Percentiles rank a stretch among this genome's conserved stretches.
These are phyloP conservation scores for Fusarium tupiense DNA, from an alignment of 2,329 filamentous ascomycete genomes.

Conservation along the genomic window DNA sequence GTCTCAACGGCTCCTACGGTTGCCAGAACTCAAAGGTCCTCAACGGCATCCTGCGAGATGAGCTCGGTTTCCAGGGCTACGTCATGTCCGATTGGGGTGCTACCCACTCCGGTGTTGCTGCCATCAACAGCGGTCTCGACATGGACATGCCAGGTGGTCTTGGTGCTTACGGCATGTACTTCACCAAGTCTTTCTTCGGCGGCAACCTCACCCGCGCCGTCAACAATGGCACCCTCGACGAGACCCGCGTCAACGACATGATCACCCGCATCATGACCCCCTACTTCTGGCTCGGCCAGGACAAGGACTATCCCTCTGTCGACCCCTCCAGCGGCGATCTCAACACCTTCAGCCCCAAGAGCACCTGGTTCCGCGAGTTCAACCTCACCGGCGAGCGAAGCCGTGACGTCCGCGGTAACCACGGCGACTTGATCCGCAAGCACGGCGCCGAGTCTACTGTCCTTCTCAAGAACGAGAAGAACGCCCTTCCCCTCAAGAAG, in stretches of 20 bases:
- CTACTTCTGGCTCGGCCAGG: slow-evolving; percentile 61
- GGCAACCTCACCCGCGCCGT: slow-evolving; percentile 58
- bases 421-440: slow-evolving; percentile 65
- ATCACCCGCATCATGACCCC: slow-evolving; percentile 63
- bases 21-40: slow-evolving; percentile 83
- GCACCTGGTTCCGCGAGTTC: slow-evolving; percentile 54
- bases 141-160: slow-evolving; percentile 62
- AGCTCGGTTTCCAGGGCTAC: slow-evolving; percentile 84
- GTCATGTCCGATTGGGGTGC: slow-evolving; percentile 83
- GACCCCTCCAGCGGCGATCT: slow-evolving; percentile 59
- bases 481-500: slow-evolving; percentile 66
- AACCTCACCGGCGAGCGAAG: slow-evolving; percentile 63
- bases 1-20: slow-evolving; percentile 82
- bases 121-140: slow-evolving; percentile 77
- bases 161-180: slow-evolving; percentile 45
- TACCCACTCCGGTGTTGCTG: slow-evolving; percentile 74
- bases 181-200: slow-evolving; percentile 54
- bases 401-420: slow-evolving; percentile 61
- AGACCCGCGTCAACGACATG: slow-evolving; percentile 57
- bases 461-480: slow-evolving; percentile 76
- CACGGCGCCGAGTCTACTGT: slow-evolving; percentile 68
- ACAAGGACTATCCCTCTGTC: slow-evolving; percentile 55
- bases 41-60: slow-evolving; percentile 80
- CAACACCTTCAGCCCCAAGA: slow-evolving; percentile 59
- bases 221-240: slow-evolving; percentile 56